Percentiles rank a stretch among this genome's conserved stretches.
Conservation (phyloP, 805 yeast species). For the Kodamaea laetipori region DNA sequence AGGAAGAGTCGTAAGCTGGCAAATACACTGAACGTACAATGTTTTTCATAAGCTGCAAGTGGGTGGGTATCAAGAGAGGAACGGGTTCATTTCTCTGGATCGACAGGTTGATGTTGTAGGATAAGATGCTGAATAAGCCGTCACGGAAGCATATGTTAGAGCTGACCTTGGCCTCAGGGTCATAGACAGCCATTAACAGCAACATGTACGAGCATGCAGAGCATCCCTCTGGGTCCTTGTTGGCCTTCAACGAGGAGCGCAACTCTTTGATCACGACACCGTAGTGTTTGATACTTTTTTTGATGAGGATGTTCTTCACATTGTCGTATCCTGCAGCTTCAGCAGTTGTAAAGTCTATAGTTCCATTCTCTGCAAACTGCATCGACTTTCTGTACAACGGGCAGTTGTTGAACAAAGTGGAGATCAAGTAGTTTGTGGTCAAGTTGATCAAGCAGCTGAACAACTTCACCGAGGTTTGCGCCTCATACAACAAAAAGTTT, state of each 20-base stretch:
- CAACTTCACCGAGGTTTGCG: slow-evolving; percentile 29
- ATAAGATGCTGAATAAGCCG: slow-evolving; percentile 40
- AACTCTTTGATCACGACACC: slow-evolving; percentile 39
- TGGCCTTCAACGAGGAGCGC: slow-evolving; percentile 28
- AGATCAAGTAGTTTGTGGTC: slow-evolving; percentile 40
- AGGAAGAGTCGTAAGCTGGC: slow-evolving; percentile 37
- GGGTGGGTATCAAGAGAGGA: slow-evolving; percentile 30
- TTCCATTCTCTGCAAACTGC: slow-evolving; percentile 2
- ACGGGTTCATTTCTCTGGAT: slow-evolving; percentile 16
- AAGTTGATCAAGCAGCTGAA: slow-evolving; percentile 41
- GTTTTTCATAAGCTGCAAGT: slow-evolving; percentile 37
- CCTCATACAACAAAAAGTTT: slow-evolving; percentile 30
- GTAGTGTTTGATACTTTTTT: slow-evolving; percentile 38
- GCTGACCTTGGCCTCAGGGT: slow-evolving; percentile 42
- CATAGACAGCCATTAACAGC: slow-evolving; percentile 43
- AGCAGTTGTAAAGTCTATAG: not conserved
- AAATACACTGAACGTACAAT: slow-evolving; percentile 36
- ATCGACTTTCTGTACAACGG: slow-evolving; percentile 2
- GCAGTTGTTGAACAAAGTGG: slow-evolving; percentile 28
- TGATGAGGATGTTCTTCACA: slow-evolving; percentile 29
- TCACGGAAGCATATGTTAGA: slow-evolving; percentile 42
- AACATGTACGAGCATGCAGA: slow-evolving; percentile 40
- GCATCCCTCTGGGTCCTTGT: slow-evolving; percentile 32
- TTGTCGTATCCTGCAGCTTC: slow-evolving; percentile 3
- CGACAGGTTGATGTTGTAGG: slow-evolving; percentile 23